Conservation (phyloP, 2,329 filamentous ascomycete species). For the Fusarium abutilonis region DNA sequence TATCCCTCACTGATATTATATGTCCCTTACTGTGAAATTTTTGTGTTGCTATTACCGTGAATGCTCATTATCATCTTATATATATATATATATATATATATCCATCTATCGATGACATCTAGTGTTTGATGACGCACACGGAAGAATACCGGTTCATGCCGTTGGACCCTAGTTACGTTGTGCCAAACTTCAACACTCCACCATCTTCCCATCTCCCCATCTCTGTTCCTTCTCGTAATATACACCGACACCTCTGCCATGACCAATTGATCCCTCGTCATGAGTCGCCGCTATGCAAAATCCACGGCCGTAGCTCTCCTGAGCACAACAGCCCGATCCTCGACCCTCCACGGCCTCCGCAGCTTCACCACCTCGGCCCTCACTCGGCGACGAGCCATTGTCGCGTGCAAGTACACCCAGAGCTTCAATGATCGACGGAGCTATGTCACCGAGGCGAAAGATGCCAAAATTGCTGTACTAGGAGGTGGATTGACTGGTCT, state of each 20-base stretch:
- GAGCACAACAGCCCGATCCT: slow-evolving; percentile 31
- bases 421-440: slow-evolving; percentile 16
- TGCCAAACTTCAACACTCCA: slow-evolving; percentile 26
- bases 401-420: slow-evolving; percentile 10
- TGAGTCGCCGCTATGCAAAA: slow-evolving; percentile 46
- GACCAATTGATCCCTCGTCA: slow-evolving; percentile 46
- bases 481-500: slow-evolving; percentile 88
- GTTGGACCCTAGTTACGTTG: background rate
- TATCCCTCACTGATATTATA: slow-evolving; percentile 24
- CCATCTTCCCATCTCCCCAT: slow-evolving; percentile 19
- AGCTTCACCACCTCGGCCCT: slow-evolving; percentile 20
- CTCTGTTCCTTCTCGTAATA: slow-evolving; percentile 18
- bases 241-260: slow-evolving; percentile 33
- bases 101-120: background rate
- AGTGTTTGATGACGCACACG: slow-evolving; percentile 32
- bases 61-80: background rate
- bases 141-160: slow-evolving; percentile 37
- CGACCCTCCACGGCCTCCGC: slow-evolving; percentile 24
- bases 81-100: background rate
- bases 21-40: background rate
- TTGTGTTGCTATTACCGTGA: background rate
- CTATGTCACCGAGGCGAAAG: slow-evolving; percentile 36
- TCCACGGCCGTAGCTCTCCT: slow-evolving; percentile 44
- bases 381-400: slow-evolving; percentile 22
- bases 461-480: slow-evolving; percentile 69